Percentiles rank a stretch among this genome's conserved stretches.
These are phyloP conservation scores for Aspergillus homomorphus DNA, from an alignment of 495 filamentous ascomycete species.

Conservation along the genomic window DNA sequence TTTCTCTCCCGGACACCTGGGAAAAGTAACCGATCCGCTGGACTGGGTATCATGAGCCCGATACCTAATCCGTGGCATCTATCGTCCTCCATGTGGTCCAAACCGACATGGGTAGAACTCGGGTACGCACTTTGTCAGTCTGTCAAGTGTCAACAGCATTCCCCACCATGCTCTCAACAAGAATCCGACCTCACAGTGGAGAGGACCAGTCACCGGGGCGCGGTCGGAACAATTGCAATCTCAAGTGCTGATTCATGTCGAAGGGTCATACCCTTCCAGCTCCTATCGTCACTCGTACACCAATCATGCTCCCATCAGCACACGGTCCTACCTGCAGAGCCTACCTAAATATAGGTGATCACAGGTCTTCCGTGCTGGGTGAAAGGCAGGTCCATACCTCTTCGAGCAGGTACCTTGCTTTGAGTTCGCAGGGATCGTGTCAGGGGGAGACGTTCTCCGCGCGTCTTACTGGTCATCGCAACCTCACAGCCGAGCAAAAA, in stretches of 20 bases:
- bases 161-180: too few relatives aligned
- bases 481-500: background rate
- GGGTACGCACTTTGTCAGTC: slow-evolving; percentile 4
- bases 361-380: background rate
- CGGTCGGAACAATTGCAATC: background rate
- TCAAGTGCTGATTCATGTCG: background rate
- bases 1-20: slow-evolving; percentile 14
- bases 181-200: too few relatives aligned
- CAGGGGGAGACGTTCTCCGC: background rate
- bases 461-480: background rate
- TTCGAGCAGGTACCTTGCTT: background rate
- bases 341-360: slow-evolving; percentile 3
- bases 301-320: background rate
- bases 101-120: background rate
- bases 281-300: background rate
- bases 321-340: background rate
- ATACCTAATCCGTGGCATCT: background rate
- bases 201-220: too few relatives aligned
- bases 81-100: background rate
- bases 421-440: background rate
- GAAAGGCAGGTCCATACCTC: background rate
- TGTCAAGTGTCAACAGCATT: background rate
- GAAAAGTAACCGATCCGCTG: slow-evolving; percentile 13
- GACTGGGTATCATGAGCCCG: slow-evolving; percentile 8
- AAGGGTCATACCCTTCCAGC: background rate